phyloP scores from a whole-genome alignment of 2,329 filamentous ascomycete species.

The Aspergillus sp. region DNA sequence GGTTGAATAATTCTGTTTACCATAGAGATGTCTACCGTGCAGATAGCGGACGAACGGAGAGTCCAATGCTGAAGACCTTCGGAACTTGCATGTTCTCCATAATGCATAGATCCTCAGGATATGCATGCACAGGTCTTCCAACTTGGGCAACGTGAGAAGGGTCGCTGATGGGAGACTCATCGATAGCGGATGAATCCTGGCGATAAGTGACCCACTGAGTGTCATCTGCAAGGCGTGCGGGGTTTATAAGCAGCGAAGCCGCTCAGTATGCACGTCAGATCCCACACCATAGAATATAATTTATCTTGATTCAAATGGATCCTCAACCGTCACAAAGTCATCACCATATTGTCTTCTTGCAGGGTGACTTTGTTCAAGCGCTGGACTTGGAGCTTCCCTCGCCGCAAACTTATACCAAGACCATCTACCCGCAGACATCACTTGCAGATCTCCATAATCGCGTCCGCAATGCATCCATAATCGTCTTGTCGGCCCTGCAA shows the following conservation, averaged over 20 bases:
- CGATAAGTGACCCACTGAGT: neutral
- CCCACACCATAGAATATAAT: neutral
- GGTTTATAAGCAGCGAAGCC: neutral
- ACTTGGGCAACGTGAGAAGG: too few species aligned
- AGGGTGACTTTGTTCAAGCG: constrained; percentile 42
- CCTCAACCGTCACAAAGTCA: constrained; percentile 27
- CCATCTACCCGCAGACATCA: constrained; percentile 33
- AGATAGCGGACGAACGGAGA: too few species aligned
- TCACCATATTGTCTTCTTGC: constrained; percentile 48
- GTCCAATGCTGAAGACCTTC: too few species aligned
- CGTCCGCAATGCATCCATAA: constrained; percentile 46
- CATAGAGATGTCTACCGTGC: too few species aligned
- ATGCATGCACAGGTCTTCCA: too few species aligned
- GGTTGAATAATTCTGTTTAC: too few species aligned
- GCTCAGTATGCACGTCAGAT: neutral
- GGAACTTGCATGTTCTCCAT: too few species aligned
- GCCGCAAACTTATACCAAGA: constrained; percentile 33
- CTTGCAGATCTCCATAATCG: constrained; percentile 38
- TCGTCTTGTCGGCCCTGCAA: constrained; percentile 38
- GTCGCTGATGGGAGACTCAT: too few species aligned
- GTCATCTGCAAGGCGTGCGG: constrained; percentile 4
- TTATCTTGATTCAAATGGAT: neutral
- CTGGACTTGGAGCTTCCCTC: constrained; percentile 43
- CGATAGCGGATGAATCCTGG: too few species aligned
- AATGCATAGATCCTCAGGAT: too few species aligned